Evolutionary conservation across 257 asterid genomes (phyloP).

Genomic region (Scutellaria barbata): DNA sequence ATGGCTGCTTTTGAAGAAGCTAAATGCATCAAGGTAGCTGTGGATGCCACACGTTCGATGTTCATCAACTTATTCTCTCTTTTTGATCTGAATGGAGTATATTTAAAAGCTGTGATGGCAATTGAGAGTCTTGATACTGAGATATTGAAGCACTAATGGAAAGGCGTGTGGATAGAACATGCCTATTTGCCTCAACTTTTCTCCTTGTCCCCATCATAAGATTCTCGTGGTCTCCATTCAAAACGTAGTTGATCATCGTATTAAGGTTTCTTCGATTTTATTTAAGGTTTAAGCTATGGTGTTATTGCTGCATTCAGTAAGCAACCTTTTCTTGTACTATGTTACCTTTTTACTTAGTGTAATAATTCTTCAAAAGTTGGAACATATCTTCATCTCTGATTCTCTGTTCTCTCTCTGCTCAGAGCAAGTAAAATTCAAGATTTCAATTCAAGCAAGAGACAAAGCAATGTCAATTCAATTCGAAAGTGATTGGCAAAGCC

Average conservation of each 20-base stretch:
- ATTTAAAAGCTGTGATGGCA: conserved; percentile 26
- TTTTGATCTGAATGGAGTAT: conserved; percentile 31
- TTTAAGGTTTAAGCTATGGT: conserved; percentile 4
- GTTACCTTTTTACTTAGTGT: no score
- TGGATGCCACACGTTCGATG: conserved; percentile 36
- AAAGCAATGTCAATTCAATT: background rate
- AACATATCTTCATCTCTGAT: conserved; percentile 30
- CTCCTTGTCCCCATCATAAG: conserved; percentile 34
- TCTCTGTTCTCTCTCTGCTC: conserved; percentile 11
- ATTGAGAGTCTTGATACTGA: conserved; percentile 15
- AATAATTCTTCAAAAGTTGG: conserved; percentile 8
- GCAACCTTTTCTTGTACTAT: no score
- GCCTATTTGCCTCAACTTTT: conserved; percentile 34
- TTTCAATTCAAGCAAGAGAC: conserved; percentile 6
- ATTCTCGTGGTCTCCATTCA: conserved; percentile 22
- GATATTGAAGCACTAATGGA: conserved; percentile 23
- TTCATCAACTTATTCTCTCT: conserved; percentile 38
- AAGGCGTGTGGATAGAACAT: conserved; percentile 49
- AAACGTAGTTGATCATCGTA: background rate
- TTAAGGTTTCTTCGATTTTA: background rate
- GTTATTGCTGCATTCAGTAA: background rate
- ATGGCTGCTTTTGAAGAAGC: conserved; percentile 28
- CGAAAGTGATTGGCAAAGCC: conserved; percentile 30
- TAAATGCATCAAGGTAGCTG: conserved; percentile 23
- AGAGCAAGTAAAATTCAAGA: no score